Evolutionary conservation across 192 early-diverging fungal species (phyloP), one percentile per base, ranked within the genome.

Genomic region (Rhizoclosmatium sp.): DNA sequence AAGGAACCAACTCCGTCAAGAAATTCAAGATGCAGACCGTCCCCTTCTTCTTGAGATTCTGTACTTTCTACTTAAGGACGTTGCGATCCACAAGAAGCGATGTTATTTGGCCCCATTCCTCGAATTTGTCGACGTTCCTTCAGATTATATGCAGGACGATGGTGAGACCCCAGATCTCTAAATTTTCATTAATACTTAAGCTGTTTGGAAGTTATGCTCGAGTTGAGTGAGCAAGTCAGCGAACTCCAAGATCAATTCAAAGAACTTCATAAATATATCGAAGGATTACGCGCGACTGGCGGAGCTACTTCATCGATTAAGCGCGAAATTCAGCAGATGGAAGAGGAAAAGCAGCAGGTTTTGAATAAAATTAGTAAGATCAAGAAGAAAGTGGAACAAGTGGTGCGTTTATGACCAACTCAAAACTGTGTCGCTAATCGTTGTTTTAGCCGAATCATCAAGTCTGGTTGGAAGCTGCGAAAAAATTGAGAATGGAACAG

Each of bases 321-420:
- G 60, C 75, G 83, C 46, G 90, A 91, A 76, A 91, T 91, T 51
- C 87, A 88, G 78, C 84, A 87, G 68, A 86, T 90, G 85, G 90
- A 91, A 65, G 90, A 91, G 65, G 90, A 91, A 76, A 91, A 91
- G 79, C 88, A 90, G 80, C 90, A 90, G 61, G 85, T 91, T 48
- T 48, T 78, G 51, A 83, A 69, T 65, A 91, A 90, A 56, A 86
- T 91, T 42, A n/a, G 45, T 7, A 82, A 84, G 40, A 79, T 90
- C 54, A 73, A 80, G 65, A 88, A 87, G 71, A 85, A 87, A 56
- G 87, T 90, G n/a, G 81, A 91, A 67, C 82, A 87, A 54, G 78
- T 90, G 16, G 87, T 89, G 80, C 71, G 85, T 79, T 1, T 7
- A 54, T 16, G 1, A 54, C 51, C 51, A 12, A 16, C 16, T 7